A percentile compares a stretch with the other conserved stretches of the same genome.
Conservation (phyloP, 2,329 filamentous ascomycete species). For the Fusarium siculi region DNA sequence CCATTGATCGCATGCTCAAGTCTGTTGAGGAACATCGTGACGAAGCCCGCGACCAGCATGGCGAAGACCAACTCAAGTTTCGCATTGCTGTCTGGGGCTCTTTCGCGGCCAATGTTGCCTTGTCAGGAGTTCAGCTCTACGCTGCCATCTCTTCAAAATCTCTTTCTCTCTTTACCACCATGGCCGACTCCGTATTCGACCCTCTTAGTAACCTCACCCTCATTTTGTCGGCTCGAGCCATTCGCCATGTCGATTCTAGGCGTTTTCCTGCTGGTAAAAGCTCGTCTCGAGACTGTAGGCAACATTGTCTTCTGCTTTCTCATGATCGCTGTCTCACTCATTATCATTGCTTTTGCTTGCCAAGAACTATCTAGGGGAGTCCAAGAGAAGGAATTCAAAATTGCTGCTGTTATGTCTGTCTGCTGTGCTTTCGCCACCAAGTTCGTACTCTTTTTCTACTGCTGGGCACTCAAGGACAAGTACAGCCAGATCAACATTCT, state of each 20-base stretch:
- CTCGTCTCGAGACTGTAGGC: conserved; percentile 91
- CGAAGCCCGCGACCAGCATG: conserved; percentile 81
- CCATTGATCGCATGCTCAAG: conserved; percentile 91
- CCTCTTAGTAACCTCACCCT: conserved; percentile 89
- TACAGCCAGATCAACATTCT: conserved; percentile 93
- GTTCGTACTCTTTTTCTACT: conserved; percentile 86
- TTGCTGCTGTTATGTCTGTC: conserved; percentile 88
- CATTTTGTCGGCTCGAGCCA: conserved; percentile 87
- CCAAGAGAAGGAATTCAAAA: conserved; percentile 73
- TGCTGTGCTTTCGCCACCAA: conserved; percentile 87
- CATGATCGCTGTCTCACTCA: conserved; percentile 91
- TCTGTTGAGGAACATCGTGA: conserved; percentile 90
- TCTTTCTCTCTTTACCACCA: conserved; percentile 96
- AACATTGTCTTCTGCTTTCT: conserved; percentile 97
- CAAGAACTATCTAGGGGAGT: conserved; percentile 68
- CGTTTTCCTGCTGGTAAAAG: conserved; percentile 94
- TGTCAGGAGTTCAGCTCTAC: conserved; percentile 87
- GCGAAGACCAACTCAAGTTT: conserved; percentile 82
- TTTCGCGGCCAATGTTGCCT: conserved; percentile 82
- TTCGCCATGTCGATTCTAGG: conserved; percentile 84
- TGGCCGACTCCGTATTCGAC: conserved; percentile 96
- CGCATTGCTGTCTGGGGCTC: conserved; percentile 73
- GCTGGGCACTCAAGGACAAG: conserved; percentile 88
- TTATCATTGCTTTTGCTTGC: conserved; percentile 89
- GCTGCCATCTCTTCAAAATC: conserved; percentile 87